Percentiles rank a stretch among this genome's conserved stretches.
Conservation (phyloP, 2,329 filamentous ascomycete genomes). For the Colletotrichum orchidophilum region DNA sequence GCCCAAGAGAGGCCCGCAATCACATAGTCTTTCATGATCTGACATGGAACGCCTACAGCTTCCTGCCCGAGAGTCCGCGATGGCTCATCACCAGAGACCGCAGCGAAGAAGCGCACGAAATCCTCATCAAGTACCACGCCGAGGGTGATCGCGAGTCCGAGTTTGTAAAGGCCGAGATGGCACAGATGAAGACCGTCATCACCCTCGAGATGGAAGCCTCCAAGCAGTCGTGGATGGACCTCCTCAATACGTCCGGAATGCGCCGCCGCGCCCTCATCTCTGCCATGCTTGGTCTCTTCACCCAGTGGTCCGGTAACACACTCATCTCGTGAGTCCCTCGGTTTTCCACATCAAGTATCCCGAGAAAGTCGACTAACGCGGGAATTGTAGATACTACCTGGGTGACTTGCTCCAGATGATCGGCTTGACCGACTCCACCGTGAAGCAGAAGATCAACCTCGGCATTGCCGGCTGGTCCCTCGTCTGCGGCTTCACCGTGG, state of each 20-base stretch:
- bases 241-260: slow-evolving; percentile 60
- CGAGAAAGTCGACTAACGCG: neutral
- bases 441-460: slow-evolving; percentile 56
- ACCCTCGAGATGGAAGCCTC: slow-evolving; percentile 62
- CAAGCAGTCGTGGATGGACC: slow-evolving; percentile 62
- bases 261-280: slow-evolving; percentile 59
- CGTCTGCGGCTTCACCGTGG: slow-evolving; percentile 52
- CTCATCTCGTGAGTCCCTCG: slow-evolving; percentile 48
- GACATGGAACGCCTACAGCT: slow-evolving; percentile 44
- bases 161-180: slow-evolving; percentile 67
- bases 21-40: slow-evolving; percentile 54
- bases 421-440: slow-evolving; percentile 51
- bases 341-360: neutral
- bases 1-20: slow-evolving; percentile 53
- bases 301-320: slow-evolving; percentile 63
- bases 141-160: slow-evolving; percentile 60
- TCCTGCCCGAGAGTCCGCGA: slow-evolving; percentile 45
- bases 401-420: slow-evolving; percentile 55
- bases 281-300: slow-evolving; percentile 60
- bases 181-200: slow-evolving; percentile 67
- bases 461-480: slow-evolving; percentile 58
- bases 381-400: slow-evolving; percentile 52
- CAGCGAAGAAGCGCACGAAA: slow-evolving; percentile 42
- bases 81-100: slow-evolving; percentile 45
- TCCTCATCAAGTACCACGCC: slow-evolving; percentile 56